These are phyloP conservation scores for Brasilioporus rufonigricans DNA, from an alignment of 768 basidiomycete species.

Conservation along the genomic window DNA sequence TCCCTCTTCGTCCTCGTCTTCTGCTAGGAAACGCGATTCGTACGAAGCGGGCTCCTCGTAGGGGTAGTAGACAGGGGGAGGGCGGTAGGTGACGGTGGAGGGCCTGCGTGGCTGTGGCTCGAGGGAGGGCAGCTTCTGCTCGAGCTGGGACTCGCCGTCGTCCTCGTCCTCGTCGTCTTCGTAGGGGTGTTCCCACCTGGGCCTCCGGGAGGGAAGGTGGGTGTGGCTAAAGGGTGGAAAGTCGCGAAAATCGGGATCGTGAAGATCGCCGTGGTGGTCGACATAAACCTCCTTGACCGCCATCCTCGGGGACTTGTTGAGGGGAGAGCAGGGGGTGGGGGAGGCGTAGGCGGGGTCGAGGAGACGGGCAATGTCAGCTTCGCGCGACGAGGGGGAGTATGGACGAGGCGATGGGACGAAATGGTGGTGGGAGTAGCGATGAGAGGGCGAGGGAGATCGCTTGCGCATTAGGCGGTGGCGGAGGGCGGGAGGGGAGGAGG, in stretches of 20 bases:
- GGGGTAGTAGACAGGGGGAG: constrained; percentile 24
- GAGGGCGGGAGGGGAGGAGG: constrained; percentile 15
- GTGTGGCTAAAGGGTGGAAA: constrained; percentile 43
- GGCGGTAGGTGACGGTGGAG: constrained; percentile 17
- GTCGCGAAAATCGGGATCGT: constrained; percentile 67
- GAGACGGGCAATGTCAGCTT: constrained; percentile 57
- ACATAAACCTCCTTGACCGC: constrained; percentile 43
- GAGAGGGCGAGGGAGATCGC: constrained; percentile 27
- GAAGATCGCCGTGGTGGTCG: constrained; percentile 59
- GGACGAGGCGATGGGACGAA: constrained; percentile 17
- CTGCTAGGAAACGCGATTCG: constrained; percentile 26
- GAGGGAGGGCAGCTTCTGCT: constrained; percentile 15
- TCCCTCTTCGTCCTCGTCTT: constrained; percentile 27
- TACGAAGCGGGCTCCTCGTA: constrained; percentile 32
- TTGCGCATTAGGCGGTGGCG: constrained; percentile 26
- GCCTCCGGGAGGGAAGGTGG: constrained; percentile 23
- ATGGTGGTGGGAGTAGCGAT: constrained; percentile 1
- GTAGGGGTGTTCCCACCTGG: constrained; percentile 36
- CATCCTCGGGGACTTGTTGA: constrained; percentile 13
- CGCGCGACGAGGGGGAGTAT: constrained; percentile 38
- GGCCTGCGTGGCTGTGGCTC: constrained; percentile 24
- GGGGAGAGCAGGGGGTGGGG: constrained; percentile 28
- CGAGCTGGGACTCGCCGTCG: constrained; percentile 27
- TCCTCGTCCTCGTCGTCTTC: constrained; percentile 29
- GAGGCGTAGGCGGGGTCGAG: constrained; percentile 62